Evolutionary conservation across 208 protist species (phyloP).

Genomic region (Leishmania lainsoni): DNA sequence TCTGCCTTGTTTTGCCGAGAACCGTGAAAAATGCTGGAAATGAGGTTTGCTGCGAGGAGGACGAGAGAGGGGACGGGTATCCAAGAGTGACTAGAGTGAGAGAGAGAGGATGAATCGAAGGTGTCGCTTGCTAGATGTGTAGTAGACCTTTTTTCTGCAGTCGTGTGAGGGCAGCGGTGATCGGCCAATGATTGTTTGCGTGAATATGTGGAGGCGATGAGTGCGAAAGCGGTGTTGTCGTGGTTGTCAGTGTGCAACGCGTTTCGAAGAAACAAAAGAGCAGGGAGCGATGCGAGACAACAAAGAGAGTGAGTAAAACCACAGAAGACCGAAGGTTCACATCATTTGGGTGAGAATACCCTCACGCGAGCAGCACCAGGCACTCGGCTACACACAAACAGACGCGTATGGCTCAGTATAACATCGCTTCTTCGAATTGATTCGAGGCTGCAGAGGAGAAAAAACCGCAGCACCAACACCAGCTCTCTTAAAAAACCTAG

Average conservation of each 20-base stretch:
- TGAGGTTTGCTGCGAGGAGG: not conserved
- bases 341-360: not conserved
- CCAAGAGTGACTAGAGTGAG: not conserved
- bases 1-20: not conserved
- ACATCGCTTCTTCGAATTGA: not conserved
- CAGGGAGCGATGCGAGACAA: not conserved
- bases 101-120: not conserved
- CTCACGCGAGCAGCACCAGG: not conserved
- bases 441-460: not conserved
- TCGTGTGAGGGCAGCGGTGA: not conserved
- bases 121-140: not conserved
- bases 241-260: not conserved
- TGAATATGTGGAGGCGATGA: not conserved
- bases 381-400: not conserved
- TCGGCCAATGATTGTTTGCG: not conserved
- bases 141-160: not conserved
- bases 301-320: not conserved
- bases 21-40: not conserved
- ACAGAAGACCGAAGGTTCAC: not conserved
- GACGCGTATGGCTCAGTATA: not conserved
- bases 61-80: not conserved
- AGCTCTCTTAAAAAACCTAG: no score
- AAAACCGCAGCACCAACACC: not conserved
- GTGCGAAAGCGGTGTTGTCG: not conserved
- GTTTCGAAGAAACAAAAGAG: not conserved